Percentiles rank a stretch among this genome's conserved stretches.
Evolutionary conservation across 208 protist genomes (phyloP).

Genomic region (Trichomonas vaginalis): DNA sequence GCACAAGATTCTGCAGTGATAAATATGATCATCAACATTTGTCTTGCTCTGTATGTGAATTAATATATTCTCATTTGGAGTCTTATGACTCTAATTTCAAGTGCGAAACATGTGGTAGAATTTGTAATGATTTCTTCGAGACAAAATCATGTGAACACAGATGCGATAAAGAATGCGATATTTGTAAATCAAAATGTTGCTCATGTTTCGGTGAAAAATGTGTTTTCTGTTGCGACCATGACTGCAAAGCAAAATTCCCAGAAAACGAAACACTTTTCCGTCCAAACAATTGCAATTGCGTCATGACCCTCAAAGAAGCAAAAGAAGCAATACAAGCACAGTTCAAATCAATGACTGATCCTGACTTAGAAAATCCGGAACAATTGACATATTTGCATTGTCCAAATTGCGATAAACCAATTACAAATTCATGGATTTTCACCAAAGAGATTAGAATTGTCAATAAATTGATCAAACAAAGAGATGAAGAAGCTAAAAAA

Average conservation of each 20-base stretch:
- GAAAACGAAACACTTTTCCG: neutral
- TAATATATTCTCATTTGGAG: too few species aligned
- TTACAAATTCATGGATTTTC: neutral
- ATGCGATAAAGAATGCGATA: neutral
- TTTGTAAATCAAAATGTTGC: neutral
- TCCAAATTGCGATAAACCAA: neutral
- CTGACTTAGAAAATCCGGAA: neutral
- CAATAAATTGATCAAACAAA: neutral
- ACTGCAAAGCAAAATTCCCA: neutral
- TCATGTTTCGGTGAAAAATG: neutral
- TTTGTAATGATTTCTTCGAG: neutral
- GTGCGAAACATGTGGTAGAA: neutral
- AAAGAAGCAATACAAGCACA: neutral
- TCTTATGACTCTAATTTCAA: neutral
- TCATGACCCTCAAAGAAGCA: neutral
- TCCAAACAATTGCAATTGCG: neutral
- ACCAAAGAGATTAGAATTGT: neutral
- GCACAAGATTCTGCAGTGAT: neutral
- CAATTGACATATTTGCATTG: neutral
- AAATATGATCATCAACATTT: neutral
- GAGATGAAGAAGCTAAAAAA: neutral
- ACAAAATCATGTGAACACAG: neutral
- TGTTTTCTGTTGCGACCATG: neutral
- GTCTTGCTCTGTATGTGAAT: neutral
- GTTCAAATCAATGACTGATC: neutral